These are phyloP conservation scores for Sporothrix schenckii DNA, from an alignment of 2,329 filamentous ascomycete species.

Conservation along the genomic window DNA sequence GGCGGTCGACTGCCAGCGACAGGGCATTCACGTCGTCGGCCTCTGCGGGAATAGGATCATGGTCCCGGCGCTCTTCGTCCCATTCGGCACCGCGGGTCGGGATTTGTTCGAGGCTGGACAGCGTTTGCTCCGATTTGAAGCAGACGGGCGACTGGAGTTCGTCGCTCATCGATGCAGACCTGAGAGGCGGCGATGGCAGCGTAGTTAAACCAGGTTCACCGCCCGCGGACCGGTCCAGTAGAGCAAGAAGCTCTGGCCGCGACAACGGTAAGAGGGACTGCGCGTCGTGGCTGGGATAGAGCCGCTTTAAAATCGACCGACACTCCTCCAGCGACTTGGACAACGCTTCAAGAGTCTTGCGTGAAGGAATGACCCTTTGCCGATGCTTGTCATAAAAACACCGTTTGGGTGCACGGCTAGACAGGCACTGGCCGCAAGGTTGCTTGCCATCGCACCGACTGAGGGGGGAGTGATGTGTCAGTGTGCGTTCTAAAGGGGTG, in stretches of 20 bases:
- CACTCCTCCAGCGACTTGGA: slow-evolving; percentile 69
- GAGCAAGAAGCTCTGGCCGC: slow-evolving; percentile 61
- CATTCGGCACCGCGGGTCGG: slow-evolving; percentile 65
- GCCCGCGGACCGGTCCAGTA: slow-evolving; percentile 54
- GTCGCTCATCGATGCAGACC: slow-evolving; percentile 52
- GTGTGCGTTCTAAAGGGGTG: background rate
- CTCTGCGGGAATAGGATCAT: slow-evolving; percentile 62
- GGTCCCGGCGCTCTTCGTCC: slow-evolving; percentile 64
- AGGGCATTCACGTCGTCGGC: slow-evolving; percentile 73
- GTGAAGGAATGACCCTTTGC: slow-evolving; percentile 73
- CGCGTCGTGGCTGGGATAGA: slow-evolving; percentile 62
- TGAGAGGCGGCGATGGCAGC: slow-evolving; percentile 58
- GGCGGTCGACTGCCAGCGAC: slow-evolving; percentile 62
- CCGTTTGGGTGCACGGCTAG: slow-evolving; percentile 75
- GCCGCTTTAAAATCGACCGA: slow-evolving; percentile 61
- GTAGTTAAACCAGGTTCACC: slow-evolving; percentile 45
- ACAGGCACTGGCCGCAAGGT: slow-evolving; percentile 80
- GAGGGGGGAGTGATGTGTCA: background rate
- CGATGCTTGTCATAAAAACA: slow-evolving; percentile 82
- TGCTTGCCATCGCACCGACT: slow-evolving; percentile 77
- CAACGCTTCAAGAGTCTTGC: slow-evolving; percentile 69
- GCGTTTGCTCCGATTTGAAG: slow-evolving; percentile 54
- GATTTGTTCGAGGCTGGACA: slow-evolving; percentile 66
- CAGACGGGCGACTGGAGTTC: slow-evolving; percentile 55
- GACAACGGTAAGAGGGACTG: slow-evolving; percentile 58